Evolutionary conservation across 371 early-diverging fungal genomes (phyloP), one percentile per base, ranked within the genome.

Genomic region (Zychaea mexicana): DNA sequence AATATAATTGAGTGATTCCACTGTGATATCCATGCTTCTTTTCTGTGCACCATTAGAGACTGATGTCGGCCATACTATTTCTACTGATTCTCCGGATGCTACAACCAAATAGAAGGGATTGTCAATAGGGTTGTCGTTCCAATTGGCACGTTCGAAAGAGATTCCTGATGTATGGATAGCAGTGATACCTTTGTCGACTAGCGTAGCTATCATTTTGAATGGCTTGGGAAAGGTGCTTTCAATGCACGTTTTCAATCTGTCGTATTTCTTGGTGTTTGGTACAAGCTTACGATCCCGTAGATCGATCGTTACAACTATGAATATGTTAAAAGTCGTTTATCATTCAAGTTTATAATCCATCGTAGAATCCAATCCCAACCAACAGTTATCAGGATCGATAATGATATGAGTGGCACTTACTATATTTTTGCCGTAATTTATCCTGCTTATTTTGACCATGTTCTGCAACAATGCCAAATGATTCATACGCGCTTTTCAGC

Each of bases 201-300:
- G 75, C 30, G 77, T 70, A 30, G 82, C 74, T 21, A 82, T 65
- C 67, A 85, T 72, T 7, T 76, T 74, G 57, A 85, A 79, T 1
- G 62, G 42, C 0, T 61, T 36, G 8, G 64, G 53, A 28, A 87
- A 65, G 7, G 84, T 84, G 54, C 82, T 79, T 47, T 85, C 81
- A 58, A 88, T 72, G 52, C 86, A 85, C 83, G 82, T 84, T 61
- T 81, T 75, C 36, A 85, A 66, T 58, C 87, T 65, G 17, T 86
- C 76, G 55, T 76, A 84, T 6, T 62, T 66, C 26, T 84, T 84
- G 36, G 77, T 82, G 3, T 74, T 81, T 0, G 85, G 79, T n/a
- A 68, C 59, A 66, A 88, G 79, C 4, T 72, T 49, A 0, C 65
- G 66, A 6, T 62, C 65, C 15, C 55, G 57, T 26, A 86, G 31